Evolutionary conservation across 805 yeast genomes (phyloP), one percentile per base, ranked within the genome.

Genomic region (Huiozyma sinensis): DNA sequence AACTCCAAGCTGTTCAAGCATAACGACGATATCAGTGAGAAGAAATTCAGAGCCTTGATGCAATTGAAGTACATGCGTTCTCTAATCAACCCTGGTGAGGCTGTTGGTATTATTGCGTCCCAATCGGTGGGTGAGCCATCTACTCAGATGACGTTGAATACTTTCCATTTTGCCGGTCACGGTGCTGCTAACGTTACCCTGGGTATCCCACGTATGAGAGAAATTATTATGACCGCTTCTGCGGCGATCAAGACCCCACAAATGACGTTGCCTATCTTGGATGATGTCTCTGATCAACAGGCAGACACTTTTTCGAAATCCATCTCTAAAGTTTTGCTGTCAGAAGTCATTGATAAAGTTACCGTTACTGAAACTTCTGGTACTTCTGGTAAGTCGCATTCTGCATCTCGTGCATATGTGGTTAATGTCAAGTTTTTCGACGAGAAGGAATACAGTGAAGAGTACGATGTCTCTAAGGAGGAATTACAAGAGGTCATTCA

Each of bases 121-220:
- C 97, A 92, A 69, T 88, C 97, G 44, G 81, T 92, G 64, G 99
- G 99, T 68, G 99, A 92, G 68, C 99, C 99, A 42, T 87, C 97
- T 5, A 92, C 99, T 3, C 99, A 92, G 71, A 92, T 92, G 99
- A 92, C 99, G 12, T 76, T 86, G 58, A 86, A 86, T 65, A 86
- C 95, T 39, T 86, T 86, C 86, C 95, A 92, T 72, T 92, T 92
- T 61, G 99, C 99, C 56, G 99, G 99, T 65, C 98, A 94, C 70
- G 99, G 99, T 79, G 99, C 98, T 46, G 98, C 98, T 39, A 92
- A 92, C 68, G 99, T 92, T 51, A 92, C 99, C 0, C 75, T 92
- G 58, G 99, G 99, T 83, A 92, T 92, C 62, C 99, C 99, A 36
- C 95, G 99, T 78, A 81, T 92, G 86, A 83, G 99, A 78, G 99